Base-by-base conservation (phyloP, 345 rosid genomes). In the Rhizophora apiculata region DNA sequence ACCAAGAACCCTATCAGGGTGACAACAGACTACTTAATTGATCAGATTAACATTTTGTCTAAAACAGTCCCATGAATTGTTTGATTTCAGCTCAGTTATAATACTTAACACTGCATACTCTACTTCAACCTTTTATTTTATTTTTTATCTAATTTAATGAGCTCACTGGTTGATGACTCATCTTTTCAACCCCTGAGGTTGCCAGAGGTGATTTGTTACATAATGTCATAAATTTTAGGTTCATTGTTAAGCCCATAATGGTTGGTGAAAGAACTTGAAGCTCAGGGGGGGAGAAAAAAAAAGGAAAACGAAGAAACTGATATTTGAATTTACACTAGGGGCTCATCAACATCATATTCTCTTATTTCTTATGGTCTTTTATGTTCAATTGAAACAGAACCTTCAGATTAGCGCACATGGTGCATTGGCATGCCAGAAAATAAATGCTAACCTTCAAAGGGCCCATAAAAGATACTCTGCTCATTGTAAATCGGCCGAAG, bases 391-490 rank as follows among this genome's bases (percentile, higher is more conserved):
- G 6, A 21, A 22, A 22, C 13, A 29, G 36, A 57, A 64, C 18
- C 60, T 21, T 21, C 30, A 0, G 1, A 56, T 9, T 43, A 71
- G 27, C 26, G 62, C 32, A 64, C 54, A 56, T 56, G 31, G 16
- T 16, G 1, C 46, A n/a, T 4, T 54, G n/a, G 27, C 20, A 63
- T 11, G n/a, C 31, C 48, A 6, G 8, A 55, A 36, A 56, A 46
- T 56, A 27, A 21, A 58, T 55, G 76, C 84, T 66, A 67, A 92
- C 99, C 98, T 86, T 95, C 98, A 76, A 90, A 90, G 31, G 98
- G 99, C 1, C 98, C 99, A 68, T 95, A 92, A 68, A 88, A 95
- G 64, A 82, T 75, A 60, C 76, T 84, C 68, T 74, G 84, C 76
- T 92, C 94, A 59, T 89, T 66, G 63, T 76, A 95, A 37, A 62